These are phyloP conservation scores for Candida golubevii DNA, from an alignment of 805 yeast species.

Conservation along the genomic window DNA sequence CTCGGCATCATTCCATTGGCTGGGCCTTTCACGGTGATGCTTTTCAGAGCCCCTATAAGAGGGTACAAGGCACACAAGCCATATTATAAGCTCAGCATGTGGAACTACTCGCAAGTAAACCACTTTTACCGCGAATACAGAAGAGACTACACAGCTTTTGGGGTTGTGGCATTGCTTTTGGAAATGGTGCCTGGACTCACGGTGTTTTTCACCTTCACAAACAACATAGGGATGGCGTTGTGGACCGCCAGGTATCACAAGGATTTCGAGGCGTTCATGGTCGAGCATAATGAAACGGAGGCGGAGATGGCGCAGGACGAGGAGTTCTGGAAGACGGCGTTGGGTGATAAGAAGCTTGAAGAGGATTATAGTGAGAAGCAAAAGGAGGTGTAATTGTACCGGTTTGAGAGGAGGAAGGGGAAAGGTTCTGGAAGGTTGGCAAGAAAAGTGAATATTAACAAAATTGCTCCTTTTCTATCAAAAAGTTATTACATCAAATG, in stretches of 20 bases:
- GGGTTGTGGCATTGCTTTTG: slow-evolving; percentile 45
- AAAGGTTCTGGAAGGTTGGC: no score
- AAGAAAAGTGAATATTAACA: no score
- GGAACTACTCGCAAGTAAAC: slow-evolving; percentile 38
- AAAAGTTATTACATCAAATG: no score
- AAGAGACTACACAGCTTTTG: slow-evolving; percentile 46
- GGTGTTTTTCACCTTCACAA: slow-evolving; percentile 52
- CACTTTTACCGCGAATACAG: slow-evolving; percentile 31
- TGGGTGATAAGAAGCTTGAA: no score
- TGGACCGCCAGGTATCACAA: slow-evolving; percentile 49
- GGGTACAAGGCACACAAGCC: slow-evolving; percentile 51
- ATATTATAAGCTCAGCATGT: slow-evolving; percentile 55
- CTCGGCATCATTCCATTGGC: slow-evolving; percentile 51
- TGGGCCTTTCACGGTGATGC: slow-evolving; percentile 53
- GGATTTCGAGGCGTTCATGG: slow-evolving; percentile 4
- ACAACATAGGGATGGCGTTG: slow-evolving; percentile 58
- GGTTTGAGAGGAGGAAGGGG: not conserved
- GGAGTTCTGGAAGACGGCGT: slow-evolving; percentile 2
- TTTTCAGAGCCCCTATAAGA: slow-evolving; percentile 50
- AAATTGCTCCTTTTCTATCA: no score
- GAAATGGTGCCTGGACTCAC: slow-evolving; percentile 54
- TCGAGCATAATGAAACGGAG: not conserved
- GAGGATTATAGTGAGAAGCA: no score
- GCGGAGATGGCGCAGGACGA: slow-evolving; percentile 1
- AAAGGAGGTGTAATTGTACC: no score